These are phyloP conservation scores for Phytophthora gonapodyides DNA, from an alignment of 352 stramenopile species.

Conservation along the genomic window DNA sequence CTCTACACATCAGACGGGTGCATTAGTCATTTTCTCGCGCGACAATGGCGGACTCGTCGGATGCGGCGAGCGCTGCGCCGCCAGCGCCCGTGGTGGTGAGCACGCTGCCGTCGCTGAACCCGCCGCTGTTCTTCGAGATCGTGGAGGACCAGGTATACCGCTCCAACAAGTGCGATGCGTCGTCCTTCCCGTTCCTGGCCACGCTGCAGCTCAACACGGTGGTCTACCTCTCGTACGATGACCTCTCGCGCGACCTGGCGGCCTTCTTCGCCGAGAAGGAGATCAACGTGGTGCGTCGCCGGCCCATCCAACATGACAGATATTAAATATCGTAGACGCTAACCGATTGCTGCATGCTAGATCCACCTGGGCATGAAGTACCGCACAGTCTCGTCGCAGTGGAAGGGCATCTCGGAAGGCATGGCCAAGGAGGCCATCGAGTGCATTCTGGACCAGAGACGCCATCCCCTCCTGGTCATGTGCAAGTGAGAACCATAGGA, in stretches of 20 bases:
- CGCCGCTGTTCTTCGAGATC: slow-evolving; percentile 88
- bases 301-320: not conserved
- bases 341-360: slow-evolving; percentile 19
- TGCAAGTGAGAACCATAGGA: slow-evolving; percentile 70
- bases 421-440: slow-evolving; percentile 89
- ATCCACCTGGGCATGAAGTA: slow-evolving; percentile 88
- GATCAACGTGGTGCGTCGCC: slow-evolving; percentile 61
- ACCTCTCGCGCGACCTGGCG: slow-evolving; percentile 73
- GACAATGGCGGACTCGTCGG: slow-evolving; percentile 29
- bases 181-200: slow-evolving; percentile 82
- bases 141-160: slow-evolving; percentile 85
- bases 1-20: too few relatives aligned
- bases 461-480: slow-evolving; percentile 85
- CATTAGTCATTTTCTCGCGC: not conserved
- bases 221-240: slow-evolving; percentile 86
- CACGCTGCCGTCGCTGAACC: slow-evolving; percentile 79
- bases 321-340: too few relatives aligned
- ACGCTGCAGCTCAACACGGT: slow-evolving; percentile 85
- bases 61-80: slow-evolving; percentile 15
- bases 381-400: slow-evolving; percentile 64
- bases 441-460: slow-evolving; percentile 78
- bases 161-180: slow-evolving; percentile 88
- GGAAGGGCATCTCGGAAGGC: slow-evolving; percentile 74
- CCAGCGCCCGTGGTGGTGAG: slow-evolving; percentile 40
- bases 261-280: slow-evolving; percentile 87